Evolutionary conservation across 2,329 filamentous ascomycete species (phyloP).

Genomic region (Hypoxylon sp.): DNA sequence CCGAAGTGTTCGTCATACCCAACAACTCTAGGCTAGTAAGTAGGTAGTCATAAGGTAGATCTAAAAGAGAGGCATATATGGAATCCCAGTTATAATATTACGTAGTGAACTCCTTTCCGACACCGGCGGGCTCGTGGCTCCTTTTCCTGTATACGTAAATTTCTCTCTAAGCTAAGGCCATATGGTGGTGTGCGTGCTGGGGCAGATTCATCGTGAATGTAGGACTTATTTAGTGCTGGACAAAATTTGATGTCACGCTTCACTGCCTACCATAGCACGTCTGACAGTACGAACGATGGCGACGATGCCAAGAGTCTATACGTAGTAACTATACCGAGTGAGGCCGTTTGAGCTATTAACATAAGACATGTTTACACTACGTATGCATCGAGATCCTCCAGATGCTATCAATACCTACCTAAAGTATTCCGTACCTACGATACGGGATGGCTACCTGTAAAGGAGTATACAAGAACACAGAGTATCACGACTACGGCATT

Average conservation of each 20-base stretch:
- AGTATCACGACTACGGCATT: neutral
- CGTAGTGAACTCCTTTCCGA: neutral
- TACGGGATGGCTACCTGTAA: too few species aligned
- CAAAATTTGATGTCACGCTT: neutral
- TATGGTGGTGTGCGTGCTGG: neutral
- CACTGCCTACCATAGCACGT: neutral
- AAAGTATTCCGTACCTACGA: too few species aligned
- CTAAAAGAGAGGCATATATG: neutral
- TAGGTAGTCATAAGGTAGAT: neutral
- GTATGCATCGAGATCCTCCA: neutral
- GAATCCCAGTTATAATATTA: neutral
- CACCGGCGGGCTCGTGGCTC: neutral
- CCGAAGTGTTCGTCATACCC: neutral
- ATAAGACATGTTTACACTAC: neutral
- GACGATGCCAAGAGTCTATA: neutral
- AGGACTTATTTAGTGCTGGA: neutral
- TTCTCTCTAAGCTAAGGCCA: neutral
- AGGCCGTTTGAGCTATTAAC: neutral
- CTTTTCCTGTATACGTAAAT: neutral
- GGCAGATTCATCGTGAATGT: neutral
- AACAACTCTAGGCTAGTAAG: neutral
- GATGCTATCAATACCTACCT: too few species aligned
- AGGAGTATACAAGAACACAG: neutral
- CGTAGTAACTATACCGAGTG: neutral
- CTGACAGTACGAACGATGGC: neutral